Evolutionary conservation across 2,329 filamentous ascomycete species (phyloP).

Genomic region (Cladosporium sp.): DNA sequence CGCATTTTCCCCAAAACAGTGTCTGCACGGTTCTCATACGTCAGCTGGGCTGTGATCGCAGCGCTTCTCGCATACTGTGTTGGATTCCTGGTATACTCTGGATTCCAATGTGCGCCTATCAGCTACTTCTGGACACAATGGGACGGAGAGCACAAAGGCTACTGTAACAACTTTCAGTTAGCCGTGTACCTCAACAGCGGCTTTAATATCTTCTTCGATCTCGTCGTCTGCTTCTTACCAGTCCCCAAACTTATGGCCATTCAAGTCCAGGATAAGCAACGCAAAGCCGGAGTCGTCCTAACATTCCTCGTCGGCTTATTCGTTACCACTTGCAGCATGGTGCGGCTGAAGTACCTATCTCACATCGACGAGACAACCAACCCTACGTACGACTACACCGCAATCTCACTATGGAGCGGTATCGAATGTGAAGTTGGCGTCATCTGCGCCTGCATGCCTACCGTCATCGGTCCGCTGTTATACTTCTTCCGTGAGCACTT

Average conservation of each 20-base stretch:
- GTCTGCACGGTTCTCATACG: background rate
- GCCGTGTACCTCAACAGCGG: conserved; percentile 2
- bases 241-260: background rate
- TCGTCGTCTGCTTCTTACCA: background rate
- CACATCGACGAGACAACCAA: conserved; percentile 23
- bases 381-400: conserved; percentile 28
- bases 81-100: background rate
- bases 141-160: conserved; percentile 8
- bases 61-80: background rate
- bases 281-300: background rate
- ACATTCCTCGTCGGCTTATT: conserved; percentile 25
- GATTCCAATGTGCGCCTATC: conserved; percentile 3
- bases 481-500: conserved; percentile 7
- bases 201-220: conserved; percentile 4
- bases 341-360: conserved; percentile 24
- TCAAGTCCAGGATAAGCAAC: conserved; percentile 1
- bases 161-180: conserved; percentile 4
- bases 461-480: conserved; percentile 11
- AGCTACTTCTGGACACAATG: conserved; percentile 4
- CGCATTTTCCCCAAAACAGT: conserved; percentile 7
- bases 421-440: conserved; percentile 29
- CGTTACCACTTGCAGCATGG: conserved; percentile 27
- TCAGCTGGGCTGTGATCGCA: background rate
- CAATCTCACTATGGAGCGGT: conserved; percentile 27
- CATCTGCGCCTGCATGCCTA: conserved; percentile 30